These are phyloP conservation scores for Zychaea mexicana DNA, from an alignment of 371 early-diverging fungal genomes.

Conservation along the genomic window DNA sequence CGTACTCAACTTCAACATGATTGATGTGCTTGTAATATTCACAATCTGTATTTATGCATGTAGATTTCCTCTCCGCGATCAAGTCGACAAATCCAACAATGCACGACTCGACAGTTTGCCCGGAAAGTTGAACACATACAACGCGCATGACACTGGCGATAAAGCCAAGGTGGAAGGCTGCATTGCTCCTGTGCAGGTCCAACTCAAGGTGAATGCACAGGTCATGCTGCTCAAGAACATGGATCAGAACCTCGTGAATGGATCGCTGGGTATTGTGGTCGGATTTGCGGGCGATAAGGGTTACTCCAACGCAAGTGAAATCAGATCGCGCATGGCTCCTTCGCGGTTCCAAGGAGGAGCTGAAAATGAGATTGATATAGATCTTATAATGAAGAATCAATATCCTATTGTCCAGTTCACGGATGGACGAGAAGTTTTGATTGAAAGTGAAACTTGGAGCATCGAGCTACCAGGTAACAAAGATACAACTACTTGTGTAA, in stretches of 20 bases:
- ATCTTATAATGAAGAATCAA: not conserved
- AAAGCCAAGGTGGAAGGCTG: conserved; percentile 42
- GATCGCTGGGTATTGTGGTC: conserved; percentile 76
- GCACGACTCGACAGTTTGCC: conserved; percentile 51
- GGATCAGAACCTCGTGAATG: conserved; percentile 76
- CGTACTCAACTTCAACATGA: not conserved
- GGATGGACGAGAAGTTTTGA: conserved; percentile 40
- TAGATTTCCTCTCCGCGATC: conserved; percentile 56
- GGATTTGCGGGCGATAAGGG: conserved; percentile 50
- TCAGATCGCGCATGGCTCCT: conserved; percentile 8
- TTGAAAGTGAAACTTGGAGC: conserved; percentile 62
- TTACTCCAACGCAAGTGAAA: conserved; percentile 10
- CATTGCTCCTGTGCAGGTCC: conserved; percentile 57
- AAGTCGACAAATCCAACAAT: conserved; percentile 76
- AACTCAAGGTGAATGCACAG: conserved; percentile 78
- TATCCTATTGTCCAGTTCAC: conserved; percentile 66
- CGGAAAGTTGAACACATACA: conserved; percentile 38
- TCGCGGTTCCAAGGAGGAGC: not conserved
- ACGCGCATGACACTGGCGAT: conserved; percentile 44
- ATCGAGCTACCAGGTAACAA: conserved; percentile 57
- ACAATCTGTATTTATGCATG: conserved; percentile 17
- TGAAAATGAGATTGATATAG: conserved; percentile 4
- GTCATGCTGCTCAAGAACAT: conserved; percentile 90
- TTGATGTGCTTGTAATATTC: not conserved
- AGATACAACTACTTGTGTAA: not conserved